phyloP scores from a whole-genome alignment of 768 basidiomycete species.

The Daedaleopsis sinensis region DNA sequence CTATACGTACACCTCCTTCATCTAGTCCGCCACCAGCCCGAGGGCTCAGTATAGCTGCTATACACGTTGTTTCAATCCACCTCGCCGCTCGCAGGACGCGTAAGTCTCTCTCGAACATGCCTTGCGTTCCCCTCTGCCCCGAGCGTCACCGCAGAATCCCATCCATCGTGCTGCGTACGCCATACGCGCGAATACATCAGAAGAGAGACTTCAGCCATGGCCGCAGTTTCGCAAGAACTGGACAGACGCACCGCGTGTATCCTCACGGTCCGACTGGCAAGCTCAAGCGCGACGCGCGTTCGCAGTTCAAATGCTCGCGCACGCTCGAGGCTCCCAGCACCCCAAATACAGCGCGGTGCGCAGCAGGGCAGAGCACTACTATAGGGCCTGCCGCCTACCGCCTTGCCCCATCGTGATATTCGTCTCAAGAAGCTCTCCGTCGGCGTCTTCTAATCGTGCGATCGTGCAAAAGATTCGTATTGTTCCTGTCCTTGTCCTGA shows the following conservation, averaged over 20 bases:
- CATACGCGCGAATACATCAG: not conserved
- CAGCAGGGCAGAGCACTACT: too few relatives aligned
- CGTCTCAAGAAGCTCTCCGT: not conserved
- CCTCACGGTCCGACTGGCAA: too few relatives aligned
- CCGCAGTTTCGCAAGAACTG: not conserved
- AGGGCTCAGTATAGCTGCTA: not conserved
- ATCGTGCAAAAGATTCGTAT: not conserved
- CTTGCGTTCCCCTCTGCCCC: not conserved
- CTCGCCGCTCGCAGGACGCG: not conserved
- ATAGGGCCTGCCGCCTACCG: too few relatives aligned
- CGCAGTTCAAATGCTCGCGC: too few relatives aligned
- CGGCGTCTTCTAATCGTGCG: not conserved
- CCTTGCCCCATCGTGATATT: not conserved
- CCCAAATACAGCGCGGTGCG: not conserved
- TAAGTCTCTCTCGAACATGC: not conserved
- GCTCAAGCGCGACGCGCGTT: too few relatives aligned
- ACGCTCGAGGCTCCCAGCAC: not conserved
- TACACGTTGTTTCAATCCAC: not conserved
- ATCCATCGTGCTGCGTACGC: not conserved
- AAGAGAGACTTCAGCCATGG: conserved; percentile 11
- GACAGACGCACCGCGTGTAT: not conserved
- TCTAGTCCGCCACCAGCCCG: not conserved
- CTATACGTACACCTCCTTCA: not conserved
- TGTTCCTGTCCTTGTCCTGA: not conserved
- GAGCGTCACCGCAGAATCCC: not conserved